Conservation (phyloP, 768 basidiomycete genomes). For the Phlebiopsis gigantea region DNA sequence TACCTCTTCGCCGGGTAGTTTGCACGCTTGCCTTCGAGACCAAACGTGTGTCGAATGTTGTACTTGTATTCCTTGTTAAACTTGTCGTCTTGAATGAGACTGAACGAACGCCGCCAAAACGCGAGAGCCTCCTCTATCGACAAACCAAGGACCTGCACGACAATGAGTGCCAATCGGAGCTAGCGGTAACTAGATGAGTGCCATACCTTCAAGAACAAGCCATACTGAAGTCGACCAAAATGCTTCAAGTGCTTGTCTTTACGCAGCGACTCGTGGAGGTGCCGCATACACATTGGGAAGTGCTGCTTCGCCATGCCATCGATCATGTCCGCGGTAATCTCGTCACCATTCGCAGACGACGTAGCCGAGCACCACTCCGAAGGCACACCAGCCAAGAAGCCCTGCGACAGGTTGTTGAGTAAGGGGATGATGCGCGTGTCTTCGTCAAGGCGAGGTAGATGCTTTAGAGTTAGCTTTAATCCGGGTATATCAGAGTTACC, state of each 20-base stretch:
- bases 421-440: slow-evolving; percentile 88
- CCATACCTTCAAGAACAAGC: slow-evolving; percentile 87
- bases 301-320: slow-evolving; percentile 82
- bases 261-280: slow-evolving; percentile 73
- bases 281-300: slow-evolving; percentile 95
- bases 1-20: slow-evolving; percentile 94
- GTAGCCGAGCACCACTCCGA: slow-evolving; percentile 69
- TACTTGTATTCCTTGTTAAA: slow-evolving; percentile 98
- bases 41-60: slow-evolving; percentile 94
- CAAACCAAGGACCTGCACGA: slow-evolving; percentile 75
- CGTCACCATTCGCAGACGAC: slow-evolving; percentile 48
- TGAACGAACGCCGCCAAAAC: slow-evolving; percentile 92
- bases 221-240: slow-evolving; percentile 86
- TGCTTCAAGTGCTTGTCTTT: slow-evolving; percentile 88
- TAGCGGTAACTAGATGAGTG: background rate
- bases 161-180: background rate
- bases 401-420: slow-evolving; percentile 86
- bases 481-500: background rate
- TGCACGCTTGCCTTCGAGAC: slow-evolving; percentile 88
- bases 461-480: slow-evolving; percentile 71
- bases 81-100: slow-evolving; percentile 77
- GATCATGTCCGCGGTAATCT: slow-evolving; percentile 91
- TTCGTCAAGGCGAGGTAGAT: slow-evolving; percentile 88
- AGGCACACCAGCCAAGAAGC: slow-evolving; percentile 87
- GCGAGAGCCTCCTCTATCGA: slow-evolving; percentile 89